Evolutionary conservation across 2,329 filamentous ascomycete species (phyloP).

Genomic region (Aspergillus persii): DNA sequence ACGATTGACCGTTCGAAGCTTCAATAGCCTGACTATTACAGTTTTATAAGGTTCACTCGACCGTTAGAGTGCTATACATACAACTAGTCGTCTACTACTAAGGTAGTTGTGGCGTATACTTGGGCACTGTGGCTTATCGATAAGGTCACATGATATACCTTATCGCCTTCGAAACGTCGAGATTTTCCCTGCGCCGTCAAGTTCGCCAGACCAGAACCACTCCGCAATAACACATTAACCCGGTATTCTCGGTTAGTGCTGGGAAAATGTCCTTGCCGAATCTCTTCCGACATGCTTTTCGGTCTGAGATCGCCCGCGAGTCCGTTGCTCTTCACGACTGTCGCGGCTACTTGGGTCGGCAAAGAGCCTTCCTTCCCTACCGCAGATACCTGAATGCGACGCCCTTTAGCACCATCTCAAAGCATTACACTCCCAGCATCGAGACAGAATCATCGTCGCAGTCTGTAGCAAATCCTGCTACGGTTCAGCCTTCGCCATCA

Average conservation of each 20-base stretch:
- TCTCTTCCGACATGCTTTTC: conserved; percentile 24
- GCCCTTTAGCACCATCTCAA: conserved; percentile 1
- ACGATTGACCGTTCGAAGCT: no score
- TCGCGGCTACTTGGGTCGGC: conserved; percentile 3
- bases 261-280: conserved; percentile 25
- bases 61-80: no score
- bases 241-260: conserved; percentile 21
- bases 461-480: background rate
- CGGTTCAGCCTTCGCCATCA: background rate
- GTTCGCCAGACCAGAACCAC: background rate
- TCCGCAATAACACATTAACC: background rate
- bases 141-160: background rate
- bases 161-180: background rate
- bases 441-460: background rate
- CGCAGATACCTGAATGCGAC: conserved; percentile 2
- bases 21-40: no score
- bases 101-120: background rate
- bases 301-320: conserved; percentile 19
- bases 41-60: no score
- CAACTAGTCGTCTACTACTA: background rate
- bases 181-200: background rate
- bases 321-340: conserved; percentile 6
- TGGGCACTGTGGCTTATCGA: background rate
- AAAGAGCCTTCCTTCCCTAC: conserved; percentile 4
- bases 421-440: background rate